Base-by-base conservation (phyloP, 768 basidiomycete species). In the Macrolepiota fuliginosa region DNA sequence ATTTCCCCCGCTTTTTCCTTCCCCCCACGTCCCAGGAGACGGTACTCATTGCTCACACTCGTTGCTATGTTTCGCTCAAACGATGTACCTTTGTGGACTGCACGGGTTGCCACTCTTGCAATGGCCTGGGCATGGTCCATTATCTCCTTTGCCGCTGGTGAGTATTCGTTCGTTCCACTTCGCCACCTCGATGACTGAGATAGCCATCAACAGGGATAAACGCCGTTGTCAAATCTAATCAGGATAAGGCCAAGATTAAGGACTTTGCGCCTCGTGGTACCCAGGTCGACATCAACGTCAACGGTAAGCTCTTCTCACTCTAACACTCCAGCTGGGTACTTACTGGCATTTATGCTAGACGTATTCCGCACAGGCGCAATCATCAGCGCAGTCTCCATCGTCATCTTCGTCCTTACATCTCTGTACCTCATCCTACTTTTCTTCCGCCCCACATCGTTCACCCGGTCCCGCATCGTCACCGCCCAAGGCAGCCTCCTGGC, bases 401-500 rank as follows among this genome's bases (percentile, higher is more conserved):
- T 70, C 58, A 64, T 68, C 54, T 66, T 60, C 54, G 9, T 69
- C 40, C 32, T 66, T 24, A 63, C 65, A 39, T 51, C 56, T 15
- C 7, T 66, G 36, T 65, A 57, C 46, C 13, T 68, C 39, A 36
- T 64, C 9, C n/a, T 62, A 11, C 63, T 68, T 37, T 27, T 67
- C 25, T 32, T 58, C 2, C 65, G 54, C 35, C 62, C 63, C 4
- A 57, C 64, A 12, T 68, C 68, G 2, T 58, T 60, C 46, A 52
- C 66, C 15, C 40, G 53, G 3, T 19, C 42, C 17, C 60, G 56
- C n/a, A 62, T 62, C n/a, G 71, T 77, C 50, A 66, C 65, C 25
- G 15, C 74, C 32, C 77, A 79, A 68, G 73, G 64, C 57, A 68
- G 60, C 57, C 25, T 74, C 15, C 72, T 83, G 52, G 69, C 72